These are phyloP conservation scores for Podaxis sp. DNA, from an alignment of 768 basidiomycete genomes.

Conservation along the genomic window DNA sequence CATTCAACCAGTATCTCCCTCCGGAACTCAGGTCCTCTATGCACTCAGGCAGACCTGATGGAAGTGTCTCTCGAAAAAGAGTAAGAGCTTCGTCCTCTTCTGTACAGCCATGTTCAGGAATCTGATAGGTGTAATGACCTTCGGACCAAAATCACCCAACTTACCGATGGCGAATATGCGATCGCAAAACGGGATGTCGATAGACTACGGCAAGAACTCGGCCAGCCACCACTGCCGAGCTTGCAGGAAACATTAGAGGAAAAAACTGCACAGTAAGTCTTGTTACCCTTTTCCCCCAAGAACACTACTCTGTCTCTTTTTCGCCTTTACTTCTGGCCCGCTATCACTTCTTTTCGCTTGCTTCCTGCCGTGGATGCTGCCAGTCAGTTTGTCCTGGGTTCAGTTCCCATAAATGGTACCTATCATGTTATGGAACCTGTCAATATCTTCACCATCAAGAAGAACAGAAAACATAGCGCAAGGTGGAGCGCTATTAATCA, in stretches of 20 bases:
- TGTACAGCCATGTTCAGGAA: slow-evolving; percentile 7
- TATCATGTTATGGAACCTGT: slow-evolving; percentile 9
- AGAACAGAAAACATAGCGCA: background rate
- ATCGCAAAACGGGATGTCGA: slow-evolving; percentile 77
- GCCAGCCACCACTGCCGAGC: slow-evolving; percentile 70
- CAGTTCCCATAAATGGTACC: slow-evolving; percentile 2
- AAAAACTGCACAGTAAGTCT: slow-evolving; percentile 51
- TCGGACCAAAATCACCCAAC: slow-evolving; percentile 58
- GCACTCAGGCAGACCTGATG: slow-evolving; percentile 60
- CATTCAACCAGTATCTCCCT: slow-evolving; percentile 13
- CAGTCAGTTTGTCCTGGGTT: background rate
- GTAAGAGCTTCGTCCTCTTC: slow-evolving; percentile 36
- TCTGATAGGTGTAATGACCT: slow-evolving; percentile 60
- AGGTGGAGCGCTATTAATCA: background rate
- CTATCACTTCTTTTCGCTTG: slow-evolving; percentile 6
- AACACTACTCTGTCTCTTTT: background rate
- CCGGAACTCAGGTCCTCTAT: background rate
- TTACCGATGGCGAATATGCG: slow-evolving; percentile 79
- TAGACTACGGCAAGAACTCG: slow-evolving; percentile 70
- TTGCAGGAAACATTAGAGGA: slow-evolving; percentile 76
- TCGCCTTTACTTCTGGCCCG: background rate
- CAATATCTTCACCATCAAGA: slow-evolving; percentile 4
- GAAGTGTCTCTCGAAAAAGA: slow-evolving; percentile 69
- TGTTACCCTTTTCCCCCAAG: slow-evolving; percentile 2
- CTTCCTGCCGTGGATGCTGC: background rate